Percentiles rank a stretch among this genome's conserved stretches.
Conservation (phyloP, 1,284 basidiomycete species). For the Ustilago curta region DNA sequence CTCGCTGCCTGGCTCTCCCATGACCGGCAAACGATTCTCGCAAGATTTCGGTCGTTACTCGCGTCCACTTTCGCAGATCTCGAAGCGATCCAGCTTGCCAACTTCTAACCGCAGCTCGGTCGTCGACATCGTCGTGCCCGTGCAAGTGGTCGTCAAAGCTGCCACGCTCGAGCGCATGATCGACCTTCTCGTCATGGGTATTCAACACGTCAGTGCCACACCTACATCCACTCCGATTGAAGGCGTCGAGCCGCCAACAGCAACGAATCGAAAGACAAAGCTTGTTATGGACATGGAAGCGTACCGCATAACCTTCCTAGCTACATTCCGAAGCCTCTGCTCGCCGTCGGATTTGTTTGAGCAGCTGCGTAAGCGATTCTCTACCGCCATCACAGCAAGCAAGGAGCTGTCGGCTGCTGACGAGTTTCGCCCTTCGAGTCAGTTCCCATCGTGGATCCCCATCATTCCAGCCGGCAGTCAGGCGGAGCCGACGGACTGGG, state of each 20-base stretch:
- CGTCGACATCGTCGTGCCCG: constrained; percentile 48
- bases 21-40: constrained; percentile 62
- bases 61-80: constrained; percentile 60
- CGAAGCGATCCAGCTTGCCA: constrained; percentile 63
- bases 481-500: constrained; percentile 61
- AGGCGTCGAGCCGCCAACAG: constrained; percentile 22
- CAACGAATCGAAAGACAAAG: constrained; percentile 36
- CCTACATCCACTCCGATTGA: constrained; percentile 15
- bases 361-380: constrained; percentile 62
- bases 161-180: constrained; percentile 63
- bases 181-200: constrained; percentile 66
- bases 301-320: constrained; percentile 60
- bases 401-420: constrained; percentile 58
- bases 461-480: constrained; percentile 37
- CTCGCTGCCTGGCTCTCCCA: constrained; percentile 52
- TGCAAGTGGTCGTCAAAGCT: constrained; percentile 58
- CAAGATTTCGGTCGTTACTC: constrained; percentile 54
- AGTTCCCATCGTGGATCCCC: constrained; percentile 63
- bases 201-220: constrained; percentile 55
- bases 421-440: constrained; percentile 54
- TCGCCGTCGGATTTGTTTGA: constrained; percentile 61
- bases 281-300: constrained; percentile 58
- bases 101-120: constrained; percentile 63
- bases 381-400: constrained; percentile 59
- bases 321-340: constrained; percentile 60